A percentile compares a stretch with the other conserved stretches of the same genome.
phyloP scores from a whole-genome alignment of 768 basidiomycete species.

The Amyloporia xantha region DNA sequence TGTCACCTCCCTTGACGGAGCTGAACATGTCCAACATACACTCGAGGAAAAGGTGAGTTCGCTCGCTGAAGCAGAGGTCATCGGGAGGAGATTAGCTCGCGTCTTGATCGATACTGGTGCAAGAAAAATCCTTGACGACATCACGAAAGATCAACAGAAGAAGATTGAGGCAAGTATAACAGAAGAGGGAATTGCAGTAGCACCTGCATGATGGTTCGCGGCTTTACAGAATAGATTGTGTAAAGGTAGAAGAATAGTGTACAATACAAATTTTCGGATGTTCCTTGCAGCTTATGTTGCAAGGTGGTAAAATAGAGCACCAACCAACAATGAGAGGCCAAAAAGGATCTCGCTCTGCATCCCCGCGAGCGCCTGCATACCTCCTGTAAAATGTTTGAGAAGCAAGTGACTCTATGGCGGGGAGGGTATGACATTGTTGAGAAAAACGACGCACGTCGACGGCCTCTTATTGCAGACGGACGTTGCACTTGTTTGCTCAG shows the following conservation, averaged over 20 bases:
- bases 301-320: slow-evolving; percentile 8
- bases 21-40: slow-evolving; percentile 60
- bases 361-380: slow-evolving; percentile 21
- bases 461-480: neutral
- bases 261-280: neutral
- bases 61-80: slow-evolving; percentile 53
- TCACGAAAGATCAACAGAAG: slow-evolving; percentile 56
- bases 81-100: slow-evolving; percentile 63
- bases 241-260: neutral
- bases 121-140: slow-evolving; percentile 72
- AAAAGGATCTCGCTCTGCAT: slow-evolving; percentile 15
- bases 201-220: neutral
- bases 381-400: slow-evolving; percentile 11
- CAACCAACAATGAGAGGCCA: slow-evolving; percentile 14
- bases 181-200: slow-evolving; percentile 8
- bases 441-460: neutral
- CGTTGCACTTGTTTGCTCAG: slow-evolving; percentile 9
- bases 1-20: slow-evolving; percentile 79
- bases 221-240: neutral
- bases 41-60: slow-evolving; percentile 44
- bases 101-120: slow-evolving; percentile 67
- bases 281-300: slow-evolving; percentile 2
- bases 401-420: slow-evolving; percentile 23
- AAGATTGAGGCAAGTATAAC: slow-evolving; percentile 18
- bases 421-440: slow-evolving; percentile 19